phyloP scores from a whole-genome alignment of 306 rosid genomes.

The Acacia acuminata region DNA sequence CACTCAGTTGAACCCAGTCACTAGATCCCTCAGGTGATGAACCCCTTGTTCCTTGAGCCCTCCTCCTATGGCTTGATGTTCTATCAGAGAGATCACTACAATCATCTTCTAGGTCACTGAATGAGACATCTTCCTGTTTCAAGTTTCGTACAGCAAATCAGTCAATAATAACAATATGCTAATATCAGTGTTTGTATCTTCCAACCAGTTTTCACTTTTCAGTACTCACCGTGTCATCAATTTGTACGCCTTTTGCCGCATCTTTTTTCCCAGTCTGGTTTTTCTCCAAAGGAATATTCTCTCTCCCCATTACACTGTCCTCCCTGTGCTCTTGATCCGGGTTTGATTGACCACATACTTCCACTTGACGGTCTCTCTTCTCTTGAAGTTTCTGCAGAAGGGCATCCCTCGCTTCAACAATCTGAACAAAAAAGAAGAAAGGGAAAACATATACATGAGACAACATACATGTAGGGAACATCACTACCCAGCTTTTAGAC shows the following conservation, averaged over 20 bases:
- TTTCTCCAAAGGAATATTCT: constrained; percentile 30
- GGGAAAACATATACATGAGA: constrained; percentile 12
- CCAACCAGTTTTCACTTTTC: constrained; percentile 53
- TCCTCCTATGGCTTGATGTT: constrained; percentile 44
- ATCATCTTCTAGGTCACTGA: constrained; percentile 82
- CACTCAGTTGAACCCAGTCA: constrained; percentile 82
- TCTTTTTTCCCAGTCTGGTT: constrained; percentile 38
- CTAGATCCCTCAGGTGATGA: constrained; percentile 64
- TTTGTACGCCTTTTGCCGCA: constrained; percentile 45
- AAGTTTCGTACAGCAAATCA: constrained; percentile 41
- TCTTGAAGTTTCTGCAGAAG: constrained; percentile 62
- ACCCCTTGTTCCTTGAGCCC: constrained; percentile 36
- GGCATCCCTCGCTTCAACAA: constrained; percentile 68
- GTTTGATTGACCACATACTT: constrained; percentile 33
- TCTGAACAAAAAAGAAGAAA: constrained; percentile 46
- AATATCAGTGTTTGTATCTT: constrained; percentile 49
- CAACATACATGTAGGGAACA: background rate
- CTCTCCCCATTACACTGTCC: constrained; percentile 36
- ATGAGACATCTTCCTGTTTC: constrained; percentile 62
- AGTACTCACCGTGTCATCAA: constrained; percentile 43
- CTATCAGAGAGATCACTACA: constrained; percentile 56
- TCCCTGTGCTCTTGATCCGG: constrained; percentile 37
- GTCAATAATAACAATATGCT: background rate
- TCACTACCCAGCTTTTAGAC: constrained; percentile 9
- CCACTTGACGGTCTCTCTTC: constrained; percentile 43